Evolutionary conservation across 2,329 filamentous ascomycete genomes (phyloP).

Genomic region (Fusarium mangiferae): DNA sequence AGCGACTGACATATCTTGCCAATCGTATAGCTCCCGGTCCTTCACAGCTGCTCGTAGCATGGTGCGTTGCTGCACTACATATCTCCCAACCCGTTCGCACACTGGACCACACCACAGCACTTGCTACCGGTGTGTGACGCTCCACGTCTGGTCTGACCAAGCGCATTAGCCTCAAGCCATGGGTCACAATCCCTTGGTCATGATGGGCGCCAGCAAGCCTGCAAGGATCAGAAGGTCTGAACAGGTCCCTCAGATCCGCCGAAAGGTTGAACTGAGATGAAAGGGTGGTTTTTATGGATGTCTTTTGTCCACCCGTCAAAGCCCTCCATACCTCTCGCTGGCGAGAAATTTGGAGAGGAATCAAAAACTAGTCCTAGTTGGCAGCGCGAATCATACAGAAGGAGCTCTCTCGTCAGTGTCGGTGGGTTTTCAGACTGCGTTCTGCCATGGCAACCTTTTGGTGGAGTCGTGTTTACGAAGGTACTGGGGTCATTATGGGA

Average conservation of each 20-base stretch:
- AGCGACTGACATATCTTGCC: conserved; percentile 51
- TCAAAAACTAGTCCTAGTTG: conserved; percentile 95
- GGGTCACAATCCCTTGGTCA: conserved; percentile 54
- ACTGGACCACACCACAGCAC: conserved; percentile 55
- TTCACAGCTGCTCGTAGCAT: conserved; percentile 46
- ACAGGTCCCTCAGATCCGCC: conserved; percentile 58
- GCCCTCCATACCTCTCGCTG: conserved; percentile 67
- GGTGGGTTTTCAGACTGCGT: conserved; percentile 15
- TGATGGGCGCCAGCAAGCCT: conserved; percentile 61
- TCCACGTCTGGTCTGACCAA: conserved; percentile 61
- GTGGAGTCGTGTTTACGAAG: conserved; percentile 31
- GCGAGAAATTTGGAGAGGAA: conserved; percentile 72
- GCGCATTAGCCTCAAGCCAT: conserved; percentile 65
- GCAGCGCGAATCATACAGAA: conserved; percentile 85
- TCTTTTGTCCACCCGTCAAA: conserved; percentile 85
- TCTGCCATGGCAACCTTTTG: conserved; percentile 32
- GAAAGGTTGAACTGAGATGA: conserved; percentile 63
- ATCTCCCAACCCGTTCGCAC: conserved; percentile 48
- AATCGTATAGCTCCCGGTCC: conserved; percentile 57
- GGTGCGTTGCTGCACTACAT: conserved; percentile 24
- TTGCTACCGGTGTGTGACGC: conserved; percentile 58
- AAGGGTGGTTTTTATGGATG: conserved; percentile 91
- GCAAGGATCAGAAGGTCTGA: conserved; percentile 44
- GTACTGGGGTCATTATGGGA: conserved; percentile 17
- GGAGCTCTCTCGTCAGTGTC: conserved; percentile 54